Conservation (phyloP, 2,329 filamentous ascomycete species). For the Fusarium cyanostomum region DNA sequence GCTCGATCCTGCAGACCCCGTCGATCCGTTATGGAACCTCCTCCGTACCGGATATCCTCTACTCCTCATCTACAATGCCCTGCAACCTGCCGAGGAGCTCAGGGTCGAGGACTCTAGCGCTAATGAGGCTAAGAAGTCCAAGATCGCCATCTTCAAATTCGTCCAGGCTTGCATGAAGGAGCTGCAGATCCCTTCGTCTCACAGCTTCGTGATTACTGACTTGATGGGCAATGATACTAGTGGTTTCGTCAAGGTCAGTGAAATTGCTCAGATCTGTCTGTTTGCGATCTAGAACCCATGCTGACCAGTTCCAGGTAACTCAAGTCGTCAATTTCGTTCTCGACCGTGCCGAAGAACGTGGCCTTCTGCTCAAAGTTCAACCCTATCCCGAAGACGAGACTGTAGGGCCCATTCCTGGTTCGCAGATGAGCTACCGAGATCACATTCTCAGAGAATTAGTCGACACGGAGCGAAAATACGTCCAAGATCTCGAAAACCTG, state of each 20-base stretch:
- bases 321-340: slow-evolving; percentile 93
- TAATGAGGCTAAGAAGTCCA: slow-evolving; percentile 79
- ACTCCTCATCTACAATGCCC: slow-evolving; percentile 86
- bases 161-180: slow-evolving; percentile 88
- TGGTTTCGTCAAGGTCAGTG: slow-evolving; percentile 88
- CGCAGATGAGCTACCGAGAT: slow-evolving; percentile 78
- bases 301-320: slow-evolving; percentile 65
- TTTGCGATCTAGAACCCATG: background rate
- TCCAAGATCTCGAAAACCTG: slow-evolving; percentile 93
- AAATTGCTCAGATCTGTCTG: background rate
- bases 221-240: slow-evolving; percentile 94
- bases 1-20: slow-evolving; percentile 77
- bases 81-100: slow-evolving; percentile 75
- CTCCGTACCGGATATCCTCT: slow-evolving; percentile 86
- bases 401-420: slow-evolving; percentile 61
- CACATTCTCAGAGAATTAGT: slow-evolving; percentile 93
- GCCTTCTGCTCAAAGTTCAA: slow-evolving; percentile 72
- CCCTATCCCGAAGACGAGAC: slow-evolving; percentile 66
- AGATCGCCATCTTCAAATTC: slow-evolving; percentile 92
- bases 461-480: slow-evolving; percentile 96
- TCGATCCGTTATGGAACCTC: slow-evolving; percentile 89
- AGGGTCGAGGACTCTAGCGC: slow-evolving; percentile 70
- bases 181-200: slow-evolving; percentile 78
- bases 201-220: slow-evolving; percentile 92
- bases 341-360: slow-evolving; percentile 82